Base-by-base conservation (phyloP, 2,329 filamentous ascomycete genomes). In the Pseudogymnoascus sp. region DNA sequence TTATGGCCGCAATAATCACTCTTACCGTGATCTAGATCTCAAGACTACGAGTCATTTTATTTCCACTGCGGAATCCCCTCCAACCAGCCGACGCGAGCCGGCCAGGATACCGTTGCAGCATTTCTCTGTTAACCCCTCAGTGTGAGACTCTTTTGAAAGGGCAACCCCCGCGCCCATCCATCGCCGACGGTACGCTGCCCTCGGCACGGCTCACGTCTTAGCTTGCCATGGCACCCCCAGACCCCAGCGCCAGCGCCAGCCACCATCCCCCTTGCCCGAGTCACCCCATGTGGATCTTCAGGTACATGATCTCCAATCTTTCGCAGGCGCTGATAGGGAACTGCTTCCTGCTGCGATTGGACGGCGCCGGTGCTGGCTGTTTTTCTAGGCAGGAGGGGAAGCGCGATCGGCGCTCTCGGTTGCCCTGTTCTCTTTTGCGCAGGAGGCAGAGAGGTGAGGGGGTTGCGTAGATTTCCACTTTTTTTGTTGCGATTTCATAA, bases 381-480 rank as follows among this genome's bases (percentile, higher is more conserved):
- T 56, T 13, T 33, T 24, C 42, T 56, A 56, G 47, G 47, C 47
- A 56, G 47, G 47, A 56, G 47, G 26, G 47, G n/a, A 33, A 33
- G n/a, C n/a, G 47, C 4, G 47, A 56, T 56, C 47, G 47, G 26
- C 47, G 47, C 21, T 8, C 10, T 11, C 4, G 10, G 10, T 33
- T 33, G 47, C n/a, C 47, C 47, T 33, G 26, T 47, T 47, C 26
- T 3, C 4, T 11, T 21, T 13, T 4, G 10, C 5, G 40, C 10
- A 19, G 8, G 19, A 24, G 24, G 4, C 24, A n/a, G n/a, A 24
- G 42, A 26, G 42, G 47, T 53, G 47, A 56, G 47, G 47, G 47
- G 47, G 47, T 56, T 56, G 47, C 26, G 47, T 56, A 26, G 26
- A 56, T 56, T 56, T 56, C 47, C 47, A 56, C 47, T 56, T 56